Evolutionary conservation across 169 alveolate species (phyloP), one percentile per base, ranked within the genome.

Genomic region (Plasmodium gaboni): DNA sequence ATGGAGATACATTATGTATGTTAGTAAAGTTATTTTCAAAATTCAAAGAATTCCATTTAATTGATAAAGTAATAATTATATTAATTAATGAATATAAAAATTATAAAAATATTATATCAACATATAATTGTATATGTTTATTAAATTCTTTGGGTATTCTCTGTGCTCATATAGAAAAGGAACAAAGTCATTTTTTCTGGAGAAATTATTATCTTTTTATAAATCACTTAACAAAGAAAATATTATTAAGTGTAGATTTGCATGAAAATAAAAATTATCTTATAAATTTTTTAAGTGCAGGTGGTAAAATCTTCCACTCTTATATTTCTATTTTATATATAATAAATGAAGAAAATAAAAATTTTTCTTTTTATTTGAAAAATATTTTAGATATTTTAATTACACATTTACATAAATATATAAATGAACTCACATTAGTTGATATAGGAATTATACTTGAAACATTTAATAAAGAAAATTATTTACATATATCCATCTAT

Each of bases 221-320:
- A 6, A 76, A 76, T 15, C 48, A 32, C 6, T 53, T 63, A 24
- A 64, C 65, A 38, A 48, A 15, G 15, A 63, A 63, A 8, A 57
- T 76, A 24, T 17, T 76, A 9, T 15, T 17, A n/a, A 53, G 17
- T 46, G 26, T 28, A 28, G 48, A 76, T 13, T 48, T 76, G 32
- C 44, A 63, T 19, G 46, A 17, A 76, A 63, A 13, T 1, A 76
- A 76, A 76, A 8, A 19, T 15, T 68, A 63, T 10, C 12, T 76
- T 19, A 63, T 76, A 48, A 61, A 48, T 17, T 76, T 76, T 51
- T 38, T 63, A 64, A 64, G 61, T 24, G 70, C 59, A 0, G 6
- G 69, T 48, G 88, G 88, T 48, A 76, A 57, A 48, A 76, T 28
- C 0, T 76, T 63, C 17, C 74, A 48, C 12, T 76, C 88, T n/a